Evolutionary conservation across 495 filamentous ascomycete species (phyloP), one percentile per base, ranked within the genome.

Genomic region (Xanthoparmelia taractica): DNA sequence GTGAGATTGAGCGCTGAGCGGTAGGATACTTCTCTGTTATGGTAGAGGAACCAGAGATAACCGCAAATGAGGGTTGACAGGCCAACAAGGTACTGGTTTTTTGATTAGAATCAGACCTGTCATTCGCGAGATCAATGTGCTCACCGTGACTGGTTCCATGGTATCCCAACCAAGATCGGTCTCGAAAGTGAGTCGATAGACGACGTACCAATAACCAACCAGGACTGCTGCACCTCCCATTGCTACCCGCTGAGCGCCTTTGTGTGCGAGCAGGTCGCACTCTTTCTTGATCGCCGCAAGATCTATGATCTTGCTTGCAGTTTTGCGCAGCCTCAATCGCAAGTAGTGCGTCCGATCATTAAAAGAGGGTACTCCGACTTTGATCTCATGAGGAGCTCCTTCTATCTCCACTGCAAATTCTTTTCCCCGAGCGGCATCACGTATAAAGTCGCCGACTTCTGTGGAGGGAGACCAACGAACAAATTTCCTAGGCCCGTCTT

Each of bases 371-470:
- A 97, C 91, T 7, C 81, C 84, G 38, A 97, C 84, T 15, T 82
- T 79, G 73, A 96, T 86, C 69, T 91, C 84, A 17, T 79, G 65
- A 10, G 81, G 74, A 36, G 85, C 81, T 0, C 89, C 89, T 68
- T 94, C 86, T 66, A 97, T 88, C 61, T 88, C 85, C 29, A 96
- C 82, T 29, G 87, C 85, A 71, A 97, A 97, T 68, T 96, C 90
- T 55, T 87, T 79, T 0, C 86, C 87, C 0, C 90, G 80, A 6
- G 92, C 87, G 0, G 93, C 92, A 68, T 96, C 93, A 7, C 91
- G 89, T 65, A 97, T 91, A 73, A 97, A 97, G 75, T 97, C 92
- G 13, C 92, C 93, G 34, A 97, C 86, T 68, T 97, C 93, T 13
- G 92, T 96, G 20, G 85, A 86, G 45, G 84, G 82, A 25, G 88